These are phyloP conservation scores for Pseudoturritis turrita DNA, from an alignment of 345 rosid species.

Conservation along the genomic window DNA sequence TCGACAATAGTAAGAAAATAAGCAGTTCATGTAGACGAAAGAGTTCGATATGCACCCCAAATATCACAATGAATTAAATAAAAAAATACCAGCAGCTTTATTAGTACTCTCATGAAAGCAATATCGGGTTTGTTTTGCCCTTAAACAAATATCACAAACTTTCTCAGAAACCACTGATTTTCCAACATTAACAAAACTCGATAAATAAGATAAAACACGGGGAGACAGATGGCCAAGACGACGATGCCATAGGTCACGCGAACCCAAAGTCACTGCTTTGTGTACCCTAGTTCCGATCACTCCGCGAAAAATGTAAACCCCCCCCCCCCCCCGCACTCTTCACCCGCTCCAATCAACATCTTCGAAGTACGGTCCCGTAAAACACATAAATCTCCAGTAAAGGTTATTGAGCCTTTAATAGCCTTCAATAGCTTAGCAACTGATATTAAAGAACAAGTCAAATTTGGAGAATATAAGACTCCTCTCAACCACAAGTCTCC, in stretches of 20 bases:
- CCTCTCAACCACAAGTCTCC: background rate
- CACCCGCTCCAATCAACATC: background rate
- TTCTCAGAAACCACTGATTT: background rate
- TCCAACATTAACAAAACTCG: background rate
- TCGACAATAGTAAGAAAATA: no score
- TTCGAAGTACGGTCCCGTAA: background rate
- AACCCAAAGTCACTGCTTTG: no score
- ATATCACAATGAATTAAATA: no score
- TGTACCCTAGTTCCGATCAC: no score
- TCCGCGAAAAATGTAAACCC: no score
- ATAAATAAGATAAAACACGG: background rate
- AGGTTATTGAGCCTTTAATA: background rate
- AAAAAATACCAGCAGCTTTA: no score
- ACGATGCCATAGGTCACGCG: no score
- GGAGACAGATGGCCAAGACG: background rate
- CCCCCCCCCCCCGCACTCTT: background rate
- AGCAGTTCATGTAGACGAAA: no score
- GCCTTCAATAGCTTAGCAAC: background rate
- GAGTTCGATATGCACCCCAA: no score
- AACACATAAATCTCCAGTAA: background rate
- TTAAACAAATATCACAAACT: background rate
- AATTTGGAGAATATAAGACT: background rate
- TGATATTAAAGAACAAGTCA: background rate
- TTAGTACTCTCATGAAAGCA: background rate
- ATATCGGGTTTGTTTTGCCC: background rate